Conservation (phyloP, 2,329 filamentous ascomycete species). For the Phoma sp. region DNA sequence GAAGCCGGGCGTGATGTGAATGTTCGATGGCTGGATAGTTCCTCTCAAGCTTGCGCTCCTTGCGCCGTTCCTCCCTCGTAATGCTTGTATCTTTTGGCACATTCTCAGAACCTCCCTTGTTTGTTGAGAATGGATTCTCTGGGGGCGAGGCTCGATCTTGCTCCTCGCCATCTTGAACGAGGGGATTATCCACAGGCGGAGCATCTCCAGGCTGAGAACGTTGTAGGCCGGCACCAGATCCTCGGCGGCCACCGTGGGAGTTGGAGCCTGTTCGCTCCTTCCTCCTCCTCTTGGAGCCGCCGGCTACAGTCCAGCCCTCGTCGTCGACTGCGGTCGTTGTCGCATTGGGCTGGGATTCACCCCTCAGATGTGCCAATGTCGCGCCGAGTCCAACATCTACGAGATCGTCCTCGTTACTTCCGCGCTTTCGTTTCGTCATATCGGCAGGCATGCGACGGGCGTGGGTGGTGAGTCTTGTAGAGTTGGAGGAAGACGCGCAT, state of each 20-base stretch:
- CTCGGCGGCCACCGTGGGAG: constrained; percentile 11
- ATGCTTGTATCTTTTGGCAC: constrained; percentile 7
- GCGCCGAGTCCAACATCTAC: constrained; percentile 36
- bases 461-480: not conserved
- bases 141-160: constrained; percentile 14
- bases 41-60: constrained; percentile 40
- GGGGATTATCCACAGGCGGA: constrained; percentile 22
- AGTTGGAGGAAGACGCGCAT: not conserved
- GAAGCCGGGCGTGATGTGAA: constrained; percentile 59
- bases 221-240: constrained; percentile 2
- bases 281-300: constrained; percentile 32
- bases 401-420: constrained; percentile 23
- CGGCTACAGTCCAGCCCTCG: constrained; percentile 41
- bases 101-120: constrained; percentile 9
- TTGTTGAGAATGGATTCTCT: constrained; percentile 29
- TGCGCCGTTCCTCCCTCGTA: constrained; percentile 33
- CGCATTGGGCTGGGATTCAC: constrained; percentile 21
- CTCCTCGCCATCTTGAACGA: constrained; percentile 20
- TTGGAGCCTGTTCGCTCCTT: constrained; percentile 22
- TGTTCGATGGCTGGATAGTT: constrained; percentile 56
- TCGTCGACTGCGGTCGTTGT: constrained; percentile 19
- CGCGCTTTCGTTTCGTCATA: constrained; percentile 44
- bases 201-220: not conserved
- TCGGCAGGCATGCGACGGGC: constrained; percentile 18
- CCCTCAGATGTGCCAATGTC: constrained; percentile 37